phyloP scores from a whole-genome alignment of 2,329 filamentous ascomycete genomes.

The Aureobasidium namibiae region DNA sequence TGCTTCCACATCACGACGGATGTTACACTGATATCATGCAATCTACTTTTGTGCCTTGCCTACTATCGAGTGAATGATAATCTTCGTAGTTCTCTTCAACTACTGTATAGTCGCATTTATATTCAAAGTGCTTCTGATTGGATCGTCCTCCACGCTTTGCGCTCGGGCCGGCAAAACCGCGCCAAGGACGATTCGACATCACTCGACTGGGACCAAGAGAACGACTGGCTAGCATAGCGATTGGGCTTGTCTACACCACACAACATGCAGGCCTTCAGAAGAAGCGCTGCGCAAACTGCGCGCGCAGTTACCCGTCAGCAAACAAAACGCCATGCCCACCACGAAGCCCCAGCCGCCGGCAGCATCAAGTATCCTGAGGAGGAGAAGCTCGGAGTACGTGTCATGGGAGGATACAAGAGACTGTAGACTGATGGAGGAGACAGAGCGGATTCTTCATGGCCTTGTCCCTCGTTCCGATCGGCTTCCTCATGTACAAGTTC shows the following conservation, averaged over 20 bases:
- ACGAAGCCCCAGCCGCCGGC: slow-evolving; percentile 28
- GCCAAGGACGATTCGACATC: slow-evolving; percentile 7
- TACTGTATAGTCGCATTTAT: background rate
- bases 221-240: background rate
- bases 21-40: background rate
- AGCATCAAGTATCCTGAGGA: slow-evolving; percentile 28
- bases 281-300: slow-evolving; percentile 33
- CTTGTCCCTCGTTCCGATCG: slow-evolving; percentile 37
- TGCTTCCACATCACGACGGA: background rate
- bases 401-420: slow-evolving; percentile 14
- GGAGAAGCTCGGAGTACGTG: slow-evolving; percentile 46
- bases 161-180: background rate
- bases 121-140: background rate
- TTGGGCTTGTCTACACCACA: background rate
- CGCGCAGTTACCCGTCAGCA: slow-evolving; percentile 30
- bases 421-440: background rate
- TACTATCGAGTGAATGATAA: background rate
- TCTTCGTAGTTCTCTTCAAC: background rate
- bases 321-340: slow-evolving; percentile 32
- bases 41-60: background rate
- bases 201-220: background rate
- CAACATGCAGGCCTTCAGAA: slow-evolving; percentile 38
- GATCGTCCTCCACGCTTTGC: background rate
- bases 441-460: slow-evolving; percentile 42
- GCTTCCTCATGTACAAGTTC: slow-evolving; percentile 37